Percentiles rank a stretch among this genome's conserved stretches.
Conservation (phyloP, 176 grass and related monocot genomes). For the Canna indica region DNA sequence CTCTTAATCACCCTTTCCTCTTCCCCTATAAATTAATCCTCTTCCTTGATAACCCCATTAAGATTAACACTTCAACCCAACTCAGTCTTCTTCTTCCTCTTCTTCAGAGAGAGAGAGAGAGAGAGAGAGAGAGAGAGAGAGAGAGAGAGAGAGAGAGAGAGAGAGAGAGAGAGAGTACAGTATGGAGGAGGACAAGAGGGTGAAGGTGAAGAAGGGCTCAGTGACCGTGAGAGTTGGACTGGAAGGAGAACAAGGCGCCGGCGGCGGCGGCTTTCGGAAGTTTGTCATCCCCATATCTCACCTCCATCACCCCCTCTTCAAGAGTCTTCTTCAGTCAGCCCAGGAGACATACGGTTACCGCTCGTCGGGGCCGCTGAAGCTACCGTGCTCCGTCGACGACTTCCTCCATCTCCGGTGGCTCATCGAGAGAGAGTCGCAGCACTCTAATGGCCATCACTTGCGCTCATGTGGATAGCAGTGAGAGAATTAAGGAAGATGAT, state of each 20-base stretch:
- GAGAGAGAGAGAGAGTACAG: too few species aligned
- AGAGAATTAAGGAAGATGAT: too few species aligned
- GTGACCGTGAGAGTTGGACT: slow-evolving; percentile 64
- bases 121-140: too few species aligned
- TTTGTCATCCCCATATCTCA: slow-evolving; percentile 92
- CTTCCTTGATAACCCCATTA: too few species aligned
- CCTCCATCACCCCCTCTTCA: slow-evolving; percentile 72
- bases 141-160: too few species aligned
- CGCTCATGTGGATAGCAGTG: too few species aligned
- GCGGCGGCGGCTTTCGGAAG: slow-evolving; percentile 23
- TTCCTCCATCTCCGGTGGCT: slow-evolving; percentile 66
- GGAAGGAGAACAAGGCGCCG: slow-evolving; percentile 23
- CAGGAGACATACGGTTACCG: slow-evolving; percentile 75
- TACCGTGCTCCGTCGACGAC: slow-evolving; percentile 85
- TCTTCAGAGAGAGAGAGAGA: too few species aligned
- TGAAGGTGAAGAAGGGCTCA: slow-evolving; percentile 95
- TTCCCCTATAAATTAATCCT: too few species aligned
- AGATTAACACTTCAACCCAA: too few species aligned
- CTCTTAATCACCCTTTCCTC: too few species aligned
- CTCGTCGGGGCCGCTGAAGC: slow-evolving; percentile 46
- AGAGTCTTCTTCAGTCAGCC: slow-evolving; percentile 48
- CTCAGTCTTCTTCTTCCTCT: too few species aligned
- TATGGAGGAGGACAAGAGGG: slow-evolving; percentile 36
- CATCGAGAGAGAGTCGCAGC: slow-evolving; percentile 49
- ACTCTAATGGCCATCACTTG: background rate